A percentile compares a stretch with the other conserved stretches of the same genome.
phyloP scores from a whole-genome alignment of 371 early-diverging fungal genomes.

The Gilbertella persicaria region DNA sequence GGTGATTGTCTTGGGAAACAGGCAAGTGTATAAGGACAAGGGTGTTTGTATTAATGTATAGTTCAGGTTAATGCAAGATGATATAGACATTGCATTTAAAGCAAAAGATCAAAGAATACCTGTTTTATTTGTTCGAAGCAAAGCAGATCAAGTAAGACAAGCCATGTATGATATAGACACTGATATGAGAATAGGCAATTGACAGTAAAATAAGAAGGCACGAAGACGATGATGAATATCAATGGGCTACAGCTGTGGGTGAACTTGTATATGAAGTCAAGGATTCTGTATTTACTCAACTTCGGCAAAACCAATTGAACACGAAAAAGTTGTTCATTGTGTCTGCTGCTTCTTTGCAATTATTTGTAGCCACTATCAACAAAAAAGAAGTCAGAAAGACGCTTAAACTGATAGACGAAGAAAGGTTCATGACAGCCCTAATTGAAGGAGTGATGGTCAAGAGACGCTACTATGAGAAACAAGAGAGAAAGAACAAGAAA shows the following conservation, averaged over 20 bases:
- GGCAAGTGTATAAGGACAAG: constrained; percentile 22
- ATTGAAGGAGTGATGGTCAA: constrained; percentile 44
- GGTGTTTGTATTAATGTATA: not conserved
- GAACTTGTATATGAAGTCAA: constrained; percentile 40
- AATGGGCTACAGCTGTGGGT: constrained; percentile 38
- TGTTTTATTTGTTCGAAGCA: constrained; percentile 45
- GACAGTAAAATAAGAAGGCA: constrained; percentile 35
- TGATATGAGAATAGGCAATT: constrained; percentile 25
- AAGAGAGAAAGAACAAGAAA: constrained; percentile 8
- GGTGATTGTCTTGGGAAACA: constrained; percentile 47
- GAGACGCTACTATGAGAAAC: constrained; percentile 19
- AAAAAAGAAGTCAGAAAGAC: constrained; percentile 26
- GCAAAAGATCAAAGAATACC: constrained; percentile 42
- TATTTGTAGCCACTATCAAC: constrained; percentile 39
- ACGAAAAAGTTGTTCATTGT: constrained; percentile 42
- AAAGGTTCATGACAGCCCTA: constrained; percentile 38
- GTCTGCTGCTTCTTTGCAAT: constrained; percentile 39
- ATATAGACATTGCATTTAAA: constrained; percentile 35
- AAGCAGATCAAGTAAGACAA: constrained; percentile 42
- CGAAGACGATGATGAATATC: constrained; percentile 13
- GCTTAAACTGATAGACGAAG: constrained; percentile 38
- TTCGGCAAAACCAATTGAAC: constrained; percentile 36
- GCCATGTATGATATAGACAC: not conserved
- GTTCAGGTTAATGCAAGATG: constrained; percentile 35
- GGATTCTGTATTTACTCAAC: constrained; percentile 34